These are phyloP conservation scores for Pharnaceum exiguum DNA, from an alignment of 148 eudicot genomes.

Conservation along the genomic window DNA sequence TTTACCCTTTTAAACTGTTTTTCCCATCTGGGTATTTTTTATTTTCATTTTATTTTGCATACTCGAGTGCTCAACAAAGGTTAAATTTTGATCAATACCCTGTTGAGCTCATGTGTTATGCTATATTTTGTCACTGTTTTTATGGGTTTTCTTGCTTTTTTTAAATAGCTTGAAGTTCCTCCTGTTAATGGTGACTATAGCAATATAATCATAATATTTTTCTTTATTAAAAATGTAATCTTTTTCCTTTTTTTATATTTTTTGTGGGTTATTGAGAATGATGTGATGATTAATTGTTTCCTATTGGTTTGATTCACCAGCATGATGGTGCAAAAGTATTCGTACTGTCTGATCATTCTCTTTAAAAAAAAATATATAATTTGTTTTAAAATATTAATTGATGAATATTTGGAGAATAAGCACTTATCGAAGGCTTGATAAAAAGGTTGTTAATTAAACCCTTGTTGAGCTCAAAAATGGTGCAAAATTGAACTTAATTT, in stretches of 20 bases:
- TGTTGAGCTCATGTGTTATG: neutral
- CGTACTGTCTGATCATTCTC: constrained; percentile 52
- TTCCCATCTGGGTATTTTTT: neutral
- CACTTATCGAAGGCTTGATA: constrained; percentile 51
- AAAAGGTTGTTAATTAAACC: constrained; percentile 8
- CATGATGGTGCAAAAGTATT: constrained; percentile 34
- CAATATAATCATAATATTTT: neutral
- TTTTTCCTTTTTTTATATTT: neutral
- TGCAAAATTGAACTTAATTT: constrained; percentile 28
- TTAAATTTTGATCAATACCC: neutral
- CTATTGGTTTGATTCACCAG: constrained; percentile 27
- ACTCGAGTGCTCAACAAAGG: constrained; percentile 15
- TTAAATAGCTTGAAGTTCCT: neutral
- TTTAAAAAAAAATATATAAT: neutral
- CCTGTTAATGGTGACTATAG: constrained; percentile 7
- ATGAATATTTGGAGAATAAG: neutral
- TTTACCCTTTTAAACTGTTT: neutral
- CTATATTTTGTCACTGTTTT: neutral
- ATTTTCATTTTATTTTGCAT: constrained; percentile 1
- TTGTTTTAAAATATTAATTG: neutral
- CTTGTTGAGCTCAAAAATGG: constrained; percentile 34
- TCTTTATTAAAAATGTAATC: neutral
- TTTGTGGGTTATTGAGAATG: constrained; percentile 1
- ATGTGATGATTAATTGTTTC: constrained; percentile 21
- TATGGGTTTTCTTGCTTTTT: neutral